Conservation (phyloP, 768 basidiomycete genomes). For the Amanita thiersii region DNA sequence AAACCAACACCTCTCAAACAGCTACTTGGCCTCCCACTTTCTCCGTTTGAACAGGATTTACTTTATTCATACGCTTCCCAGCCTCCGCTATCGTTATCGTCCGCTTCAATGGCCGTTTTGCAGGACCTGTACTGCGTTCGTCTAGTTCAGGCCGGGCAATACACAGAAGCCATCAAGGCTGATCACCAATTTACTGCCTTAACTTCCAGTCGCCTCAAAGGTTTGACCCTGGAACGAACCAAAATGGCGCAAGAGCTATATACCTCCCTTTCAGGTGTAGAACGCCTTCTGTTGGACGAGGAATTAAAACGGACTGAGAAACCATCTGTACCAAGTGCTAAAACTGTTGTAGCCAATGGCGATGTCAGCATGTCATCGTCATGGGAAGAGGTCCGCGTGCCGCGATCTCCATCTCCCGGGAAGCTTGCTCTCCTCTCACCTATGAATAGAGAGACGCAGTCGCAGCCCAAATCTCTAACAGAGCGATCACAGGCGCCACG, state of each 20-base stretch:
- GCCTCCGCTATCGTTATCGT: slow-evolving; percentile 39
- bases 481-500: slow-evolving; percentile 26
- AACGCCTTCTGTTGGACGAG: slow-evolving; percentile 54
- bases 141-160: slow-evolving; percentile 64
- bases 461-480: slow-evolving; percentile 15
- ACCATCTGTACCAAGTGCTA: slow-evolving; percentile 6
- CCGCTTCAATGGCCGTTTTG: slow-evolving; percentile 44
- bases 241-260: slow-evolving; percentile 68
- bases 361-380: slow-evolving; percentile 40
- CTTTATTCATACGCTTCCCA: slow-evolving; percentile 52
- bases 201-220: slow-evolving; percentile 28
- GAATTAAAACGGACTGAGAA: slow-evolving; percentile 35
- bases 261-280: slow-evolving; percentile 49
- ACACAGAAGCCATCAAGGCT: slow-evolving; percentile 66
- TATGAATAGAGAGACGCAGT: slow-evolving; percentile 17
- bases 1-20: slow-evolving; percentile 48
- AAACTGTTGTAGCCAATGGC: slow-evolving; percentile 5
- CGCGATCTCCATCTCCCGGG: slow-evolving; percentile 12
- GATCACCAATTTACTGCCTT: slow-evolving; percentile 52
- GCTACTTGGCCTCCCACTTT: slow-evolving; percentile 59
- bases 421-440: slow-evolving; percentile 18
- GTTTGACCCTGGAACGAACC: slow-evolving; percentile 45
- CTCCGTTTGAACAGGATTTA: slow-evolving; percentile 51
- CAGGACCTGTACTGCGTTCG: slow-evolving; percentile 79
- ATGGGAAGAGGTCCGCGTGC: slow-evolving; percentile 51